A percentile compares a stretch with the other conserved stretches of the same genome.
Conservation (phyloP, 179 eudicot genomes). For the Carnegiea gigantea region DNA sequence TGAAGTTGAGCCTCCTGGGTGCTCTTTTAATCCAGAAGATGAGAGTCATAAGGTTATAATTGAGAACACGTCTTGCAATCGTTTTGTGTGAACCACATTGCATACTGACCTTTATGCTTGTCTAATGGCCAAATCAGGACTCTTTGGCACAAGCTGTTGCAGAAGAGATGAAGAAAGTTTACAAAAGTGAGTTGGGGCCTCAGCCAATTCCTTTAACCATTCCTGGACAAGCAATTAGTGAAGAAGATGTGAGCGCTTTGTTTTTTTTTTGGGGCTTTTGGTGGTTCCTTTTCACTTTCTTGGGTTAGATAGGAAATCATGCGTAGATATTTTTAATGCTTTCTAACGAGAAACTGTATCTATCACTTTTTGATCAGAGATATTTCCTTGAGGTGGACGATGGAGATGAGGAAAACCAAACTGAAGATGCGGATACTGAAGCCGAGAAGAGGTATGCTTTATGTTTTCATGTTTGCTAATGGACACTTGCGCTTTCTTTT, state of each 20-base stretch:
- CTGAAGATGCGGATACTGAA: constrained; percentile 35
- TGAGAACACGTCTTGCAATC: not conserved
- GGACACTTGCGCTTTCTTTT: not conserved
- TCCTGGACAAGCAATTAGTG: constrained; percentile 67
- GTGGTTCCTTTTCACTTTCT: not conserved
- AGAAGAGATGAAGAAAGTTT: constrained; percentile 92
- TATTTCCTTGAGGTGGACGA: constrained; percentile 85
- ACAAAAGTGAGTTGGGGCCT: constrained; percentile 76
- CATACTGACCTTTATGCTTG: not conserved
- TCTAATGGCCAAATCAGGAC: constrained; percentile 46
- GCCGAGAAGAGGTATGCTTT: constrained; percentile 56
- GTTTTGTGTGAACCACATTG: not conserved
- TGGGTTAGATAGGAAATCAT: constrained; percentile 2
- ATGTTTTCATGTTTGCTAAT: not conserved
- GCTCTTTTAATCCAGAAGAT: constrained; percentile 82
- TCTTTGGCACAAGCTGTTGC: constrained; percentile 91
- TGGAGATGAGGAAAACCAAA: constrained; percentile 46
- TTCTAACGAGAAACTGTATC: constrained; percentile 7
- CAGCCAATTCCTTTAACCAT: constrained; percentile 71
- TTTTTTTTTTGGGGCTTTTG: not conserved
- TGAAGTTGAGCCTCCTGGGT: constrained; percentile 90
- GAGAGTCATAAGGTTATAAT: constrained; percentile 79
- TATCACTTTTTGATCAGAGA: constrained; percentile 41
- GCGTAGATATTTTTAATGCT: not conserved
- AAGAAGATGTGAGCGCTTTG: constrained; percentile 73